These are phyloP conservation scores for Taiwanofungus camphoratus DNA, from an alignment of 1,284 basidiomycete species.

Conservation along the genomic window DNA sequence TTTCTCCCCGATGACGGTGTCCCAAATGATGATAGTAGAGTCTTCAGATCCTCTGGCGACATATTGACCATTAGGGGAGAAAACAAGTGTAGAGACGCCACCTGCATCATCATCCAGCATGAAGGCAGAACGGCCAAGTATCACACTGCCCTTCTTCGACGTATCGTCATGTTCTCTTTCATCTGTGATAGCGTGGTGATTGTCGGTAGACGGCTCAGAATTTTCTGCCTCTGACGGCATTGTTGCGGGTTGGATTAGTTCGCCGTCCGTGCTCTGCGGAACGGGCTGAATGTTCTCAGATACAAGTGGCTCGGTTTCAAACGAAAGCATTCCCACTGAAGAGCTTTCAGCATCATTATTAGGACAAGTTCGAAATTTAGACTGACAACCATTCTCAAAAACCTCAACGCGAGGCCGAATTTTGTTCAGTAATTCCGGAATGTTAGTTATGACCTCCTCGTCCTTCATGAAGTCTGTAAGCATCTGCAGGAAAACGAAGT, in stretches of 20 bases:
- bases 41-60: constrained; percentile 22
- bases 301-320: too few species aligned
- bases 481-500: not conserved
- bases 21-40: constrained; percentile 20
- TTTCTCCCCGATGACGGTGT: constrained; percentile 9
- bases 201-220: too few species aligned
- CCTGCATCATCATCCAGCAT: constrained; percentile 7
- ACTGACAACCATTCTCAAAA: not conserved
- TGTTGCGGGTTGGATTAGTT: constrained; percentile 56
- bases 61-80: constrained; percentile 17
- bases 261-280: not conserved
- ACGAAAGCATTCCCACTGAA: not conserved
- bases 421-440: not conserved
- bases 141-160: constrained; percentile 72
- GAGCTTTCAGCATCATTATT: not conserved
- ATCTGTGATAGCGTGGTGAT: too few species aligned
- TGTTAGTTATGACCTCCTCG: not conserved
- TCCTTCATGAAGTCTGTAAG: not conserved
- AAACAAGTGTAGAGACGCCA: constrained; percentile 15
- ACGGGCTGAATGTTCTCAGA: constrained; percentile 6
- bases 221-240: too few species aligned
- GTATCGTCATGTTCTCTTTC: constrained; percentile 66
- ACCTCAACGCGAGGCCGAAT: not conserved
- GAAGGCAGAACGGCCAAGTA: too few species aligned
- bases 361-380: too few species aligned